phyloP scores from a whole-genome alignment of 306 rosid species.

The Vachellia collinsii region DNA sequence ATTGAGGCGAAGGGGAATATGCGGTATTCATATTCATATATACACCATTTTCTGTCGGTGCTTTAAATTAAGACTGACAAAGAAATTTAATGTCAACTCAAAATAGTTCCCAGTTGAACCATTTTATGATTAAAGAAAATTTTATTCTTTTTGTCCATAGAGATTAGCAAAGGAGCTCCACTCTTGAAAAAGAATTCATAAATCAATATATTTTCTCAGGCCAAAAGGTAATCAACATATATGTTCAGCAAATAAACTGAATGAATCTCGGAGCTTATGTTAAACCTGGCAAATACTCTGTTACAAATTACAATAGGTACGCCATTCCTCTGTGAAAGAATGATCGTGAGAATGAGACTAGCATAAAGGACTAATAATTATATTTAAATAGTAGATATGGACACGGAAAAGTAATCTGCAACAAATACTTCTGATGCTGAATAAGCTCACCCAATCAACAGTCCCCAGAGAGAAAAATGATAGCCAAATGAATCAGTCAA shows the following conservation, averaged over 20 bases:
- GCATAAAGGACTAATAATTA: constrained; percentile 19
- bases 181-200: not conserved
- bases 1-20: too few relatives aligned
- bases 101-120: not conserved
- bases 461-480: constrained; percentile 23
- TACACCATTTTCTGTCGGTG: not conserved
- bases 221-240: constrained; percentile 2
- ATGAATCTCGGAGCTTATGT: not conserved
- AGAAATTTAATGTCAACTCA: not conserved
- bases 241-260: constrained; percentile 25
- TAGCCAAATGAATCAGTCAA: not conserved
- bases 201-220: not conserved
- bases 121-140: not conserved
- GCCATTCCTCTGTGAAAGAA: constrained; percentile 31
- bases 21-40: not conserved
- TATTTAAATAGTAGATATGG: constrained; percentile 25
- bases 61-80: not conserved
- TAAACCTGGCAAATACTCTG: constrained; percentile 10
- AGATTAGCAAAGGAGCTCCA: not conserved
- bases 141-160: not conserved
- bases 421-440: constrained; percentile 23
- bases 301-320: constrained; percentile 33
- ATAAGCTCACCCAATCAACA: constrained; percentile 20
- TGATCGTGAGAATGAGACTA: constrained; percentile 3
- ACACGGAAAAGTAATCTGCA: constrained; percentile 25